Base-by-base conservation (phyloP, 2,329 filamentous ascomycete species). In the Fusarium poae region DNA sequence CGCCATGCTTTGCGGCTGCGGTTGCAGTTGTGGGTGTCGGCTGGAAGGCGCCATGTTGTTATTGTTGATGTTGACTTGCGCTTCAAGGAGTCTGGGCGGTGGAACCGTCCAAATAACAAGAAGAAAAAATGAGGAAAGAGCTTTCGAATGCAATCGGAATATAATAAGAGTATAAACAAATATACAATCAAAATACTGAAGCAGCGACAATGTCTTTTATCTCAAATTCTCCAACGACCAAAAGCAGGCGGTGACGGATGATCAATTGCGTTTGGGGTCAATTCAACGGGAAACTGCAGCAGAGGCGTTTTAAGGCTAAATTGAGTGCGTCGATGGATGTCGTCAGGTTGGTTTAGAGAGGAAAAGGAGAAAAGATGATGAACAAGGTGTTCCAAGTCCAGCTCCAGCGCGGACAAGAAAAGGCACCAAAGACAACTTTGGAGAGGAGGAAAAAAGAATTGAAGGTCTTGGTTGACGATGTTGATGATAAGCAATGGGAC, bases 1-100 rank as follows among this genome's bases (percentile, higher is more conserved):
- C 67, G 93, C 94, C 82, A 92, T 88, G 80, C 89, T 92, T 77
- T 50, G 48, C 23, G 32, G 46, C 46, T 50, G 46, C 46, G 48
- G 21, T 50, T 50, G 48, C 48, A 50, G 18, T 39, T 50, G 48
- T 39, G 48, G 32, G 48, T 78, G 80, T 78, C 78, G 77, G 71
- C 78, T 81, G 70, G 84, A 83, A 79, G 84, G 84, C 70, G 83
- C 82, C 85, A 87, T 88, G 74, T 74, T 75, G 67, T 71, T 70
- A 35, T 48, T 62, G 57, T 62, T 62, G 48, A 62, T 62, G 21
- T 43, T 75, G 71, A 72, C 72, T 73, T 72, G 68, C 59, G 57
- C 63, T 73, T 72, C 59, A 64, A 32, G 51, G 60, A 62, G 51
- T 45, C 40, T 20, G 42, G 52, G 67, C 40, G 37, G 50, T 25